These are phyloP conservation scores for Septoria linicola DNA, from an alignment of 2,329 filamentous ascomycete species.

Conservation along the genomic window DNA sequence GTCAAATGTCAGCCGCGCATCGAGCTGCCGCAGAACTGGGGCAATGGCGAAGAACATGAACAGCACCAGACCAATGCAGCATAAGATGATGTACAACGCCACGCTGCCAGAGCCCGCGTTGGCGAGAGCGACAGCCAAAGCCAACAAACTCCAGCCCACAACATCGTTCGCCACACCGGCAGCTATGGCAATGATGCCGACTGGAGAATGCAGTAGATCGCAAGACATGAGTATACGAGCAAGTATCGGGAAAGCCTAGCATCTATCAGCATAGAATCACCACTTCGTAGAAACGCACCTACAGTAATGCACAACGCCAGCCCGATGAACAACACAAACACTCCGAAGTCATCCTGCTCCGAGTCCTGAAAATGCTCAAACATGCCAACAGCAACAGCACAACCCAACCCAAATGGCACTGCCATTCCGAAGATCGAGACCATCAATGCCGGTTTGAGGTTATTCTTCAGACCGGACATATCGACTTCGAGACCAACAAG, in stretches of 20 bases:
- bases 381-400: conserved; percentile 64
- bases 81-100: conserved; percentile 77
- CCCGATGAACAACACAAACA: conserved; percentile 69
- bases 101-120: conserved; percentile 78
- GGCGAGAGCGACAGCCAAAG: conserved; percentile 84
- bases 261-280: too few relatives aligned
- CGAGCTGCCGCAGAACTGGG: background rate
- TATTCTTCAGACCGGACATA: background rate
- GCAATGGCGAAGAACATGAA: conserved; percentile 61
- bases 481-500: background rate
- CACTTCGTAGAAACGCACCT: too few relatives aligned
- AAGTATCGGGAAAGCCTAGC: conserved; percentile 80
- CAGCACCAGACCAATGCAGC: conserved; percentile 68
- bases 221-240: conserved; percentile 88
- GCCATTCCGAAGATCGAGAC: background rate
- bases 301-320: conserved; percentile 61
- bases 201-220: conserved; percentile 74
- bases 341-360: conserved; percentile 30
- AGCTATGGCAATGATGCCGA: conserved; percentile 81
- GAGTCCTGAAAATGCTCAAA: conserved; percentile 62
- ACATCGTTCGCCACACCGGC: conserved; percentile 91
- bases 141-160: conserved; percentile 81
- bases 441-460: background rate
- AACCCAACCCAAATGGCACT: conserved; percentile 2
- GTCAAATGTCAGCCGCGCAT: background rate